Evolutionary conservation across 306 rosid genomes (phyloP).

Genomic region (Trifolium repens): DNA sequence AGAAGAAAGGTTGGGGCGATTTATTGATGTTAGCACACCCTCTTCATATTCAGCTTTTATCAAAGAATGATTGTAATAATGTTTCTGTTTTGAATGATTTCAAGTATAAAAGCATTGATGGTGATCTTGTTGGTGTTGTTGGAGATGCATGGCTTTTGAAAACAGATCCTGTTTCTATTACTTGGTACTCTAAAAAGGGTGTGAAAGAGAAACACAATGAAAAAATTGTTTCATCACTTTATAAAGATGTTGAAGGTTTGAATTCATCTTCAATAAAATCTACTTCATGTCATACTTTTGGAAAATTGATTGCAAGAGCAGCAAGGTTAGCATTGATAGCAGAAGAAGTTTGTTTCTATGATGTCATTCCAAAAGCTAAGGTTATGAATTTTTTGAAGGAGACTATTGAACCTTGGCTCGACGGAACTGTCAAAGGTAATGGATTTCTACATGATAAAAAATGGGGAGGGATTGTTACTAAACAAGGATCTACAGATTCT

Average conservation of each 20-base stretch:
- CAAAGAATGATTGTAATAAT: conserved; percentile 18
- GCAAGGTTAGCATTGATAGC: conserved; percentile 82
- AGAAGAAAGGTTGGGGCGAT: conserved; percentile 70
- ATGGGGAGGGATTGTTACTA: conserved; percentile 79
- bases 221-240: conserved; percentile 58
- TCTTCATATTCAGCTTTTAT: conserved; percentile 56
- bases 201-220: conserved; percentile 48
- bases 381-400: conserved; percentile 60
- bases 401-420: conserved; percentile 75
- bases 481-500: conserved; percentile 13
- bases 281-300: conserved; percentile 53
- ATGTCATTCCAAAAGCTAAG: conserved; percentile 52
- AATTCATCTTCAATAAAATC: conserved; percentile 38
- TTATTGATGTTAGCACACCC: conserved; percentile 76
- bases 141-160: conserved; percentile 70
- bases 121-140: conserved; percentile 78
- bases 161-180: conserved; percentile 53
- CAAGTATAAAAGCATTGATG: conserved; percentile 74
- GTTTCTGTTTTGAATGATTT: conserved; percentile 58
- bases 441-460: conserved; percentile 62
- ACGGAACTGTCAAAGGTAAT: conserved; percentile 64
- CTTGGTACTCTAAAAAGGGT: conserved; percentile 73
- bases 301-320: conserved; percentile 70
- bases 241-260: conserved; percentile 58
- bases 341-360: conserved; percentile 59